Evolutionary conservation across 116 monocot genomes (phyloP).

Genomic region (Dioscorea cayenensis): DNA sequence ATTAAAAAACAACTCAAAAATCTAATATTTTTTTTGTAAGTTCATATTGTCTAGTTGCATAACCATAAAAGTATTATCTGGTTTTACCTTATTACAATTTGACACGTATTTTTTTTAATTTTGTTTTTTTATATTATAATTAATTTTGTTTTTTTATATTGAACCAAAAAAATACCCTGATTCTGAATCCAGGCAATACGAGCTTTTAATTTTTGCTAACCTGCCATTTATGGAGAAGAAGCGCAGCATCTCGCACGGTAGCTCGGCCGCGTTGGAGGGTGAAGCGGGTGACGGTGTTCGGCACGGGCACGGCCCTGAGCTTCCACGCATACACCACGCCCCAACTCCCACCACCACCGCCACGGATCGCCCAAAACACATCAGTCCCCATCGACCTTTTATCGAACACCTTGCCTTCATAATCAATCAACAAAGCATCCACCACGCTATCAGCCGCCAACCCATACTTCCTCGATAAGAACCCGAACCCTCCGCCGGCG

Average conservation of each 20-base stretch:
- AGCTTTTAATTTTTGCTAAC: too few relatives aligned
- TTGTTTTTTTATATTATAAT: too few relatives aligned
- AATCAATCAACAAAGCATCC: constrained; percentile 27
- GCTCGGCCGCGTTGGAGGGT: background rate
- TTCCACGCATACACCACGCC: constrained; percentile 33
- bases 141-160: too few relatives aligned
- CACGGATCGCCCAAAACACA: constrained; percentile 47
- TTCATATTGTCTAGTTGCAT: too few relatives aligned
- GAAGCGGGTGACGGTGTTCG: constrained; percentile 25
- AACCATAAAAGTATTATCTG: too few relatives aligned
- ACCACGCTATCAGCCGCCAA: constrained; percentile 40
- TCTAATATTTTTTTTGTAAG: too few relatives aligned
- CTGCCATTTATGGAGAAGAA: constrained; percentile 39
- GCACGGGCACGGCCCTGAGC: constrained; percentile 28
- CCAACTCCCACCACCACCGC: constrained; percentile 38
- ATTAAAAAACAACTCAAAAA: too few relatives aligned
- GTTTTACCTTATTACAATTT: too few relatives aligned
- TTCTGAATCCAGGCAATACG: too few relatives aligned
- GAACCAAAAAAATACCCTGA: too few relatives aligned
- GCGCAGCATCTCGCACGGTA: background rate
- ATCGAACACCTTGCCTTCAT: constrained; percentile 16
- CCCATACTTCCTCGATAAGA: constrained; percentile 31
- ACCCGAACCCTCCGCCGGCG: constrained; percentile 35
- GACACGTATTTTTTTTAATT: too few relatives aligned
- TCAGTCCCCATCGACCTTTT: constrained; percentile 33